Percentiles rank a stretch among this genome's conserved stretches.
phyloP scores from a whole-genome alignment of 768 basidiomycete genomes.

The Boletellus emodensis region DNA sequence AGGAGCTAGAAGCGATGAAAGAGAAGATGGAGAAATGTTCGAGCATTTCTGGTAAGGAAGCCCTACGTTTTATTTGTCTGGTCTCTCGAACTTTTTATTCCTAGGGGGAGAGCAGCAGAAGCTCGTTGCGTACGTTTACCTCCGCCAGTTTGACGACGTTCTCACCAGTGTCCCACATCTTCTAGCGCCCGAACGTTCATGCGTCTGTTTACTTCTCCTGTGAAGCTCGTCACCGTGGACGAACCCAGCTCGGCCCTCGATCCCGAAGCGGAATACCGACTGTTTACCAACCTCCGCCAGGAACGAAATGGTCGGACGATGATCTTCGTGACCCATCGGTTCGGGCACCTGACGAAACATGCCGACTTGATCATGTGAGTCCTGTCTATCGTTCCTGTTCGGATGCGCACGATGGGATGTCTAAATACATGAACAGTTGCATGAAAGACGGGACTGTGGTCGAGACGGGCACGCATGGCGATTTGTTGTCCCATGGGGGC shows the following conservation, averaged over 20 bases:
- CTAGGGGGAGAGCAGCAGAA: slow-evolving; percentile 32
- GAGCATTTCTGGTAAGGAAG: slow-evolving; percentile 23
- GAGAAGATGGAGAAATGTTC: slow-evolving; percentile 18
- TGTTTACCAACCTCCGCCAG: slow-evolving; percentile 27
- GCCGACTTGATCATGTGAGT: slow-evolving; percentile 33
- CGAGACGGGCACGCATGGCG: slow-evolving; percentile 33
- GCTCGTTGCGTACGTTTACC: slow-evolving; percentile 20
- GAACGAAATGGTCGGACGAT: slow-evolving; percentile 29
- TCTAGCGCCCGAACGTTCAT: slow-evolving; percentile 39
- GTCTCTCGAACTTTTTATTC: too few species aligned
- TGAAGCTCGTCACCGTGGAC: slow-evolving; percentile 33
- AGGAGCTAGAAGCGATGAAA: slow-evolving; percentile 12
- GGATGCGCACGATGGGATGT: too few species aligned
- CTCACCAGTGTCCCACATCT: not conserved
- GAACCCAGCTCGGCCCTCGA: slow-evolving; percentile 40
- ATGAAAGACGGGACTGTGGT: slow-evolving; percentile 30
- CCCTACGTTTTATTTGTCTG: too few species aligned
- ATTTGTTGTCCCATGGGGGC: slow-evolving; percentile 26
- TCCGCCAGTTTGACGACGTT: too few species aligned
- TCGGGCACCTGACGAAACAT: slow-evolving; percentile 33
- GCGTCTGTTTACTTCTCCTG: slow-evolving; percentile 28
- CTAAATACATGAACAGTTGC: too few species aligned
- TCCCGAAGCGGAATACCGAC: slow-evolving; percentile 31
- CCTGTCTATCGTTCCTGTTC: too few species aligned
- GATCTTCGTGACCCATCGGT: slow-evolving; percentile 41